phyloP scores from a whole-genome alignment of 306 rosid genomes.

The Coriaria nepalensis region DNA sequence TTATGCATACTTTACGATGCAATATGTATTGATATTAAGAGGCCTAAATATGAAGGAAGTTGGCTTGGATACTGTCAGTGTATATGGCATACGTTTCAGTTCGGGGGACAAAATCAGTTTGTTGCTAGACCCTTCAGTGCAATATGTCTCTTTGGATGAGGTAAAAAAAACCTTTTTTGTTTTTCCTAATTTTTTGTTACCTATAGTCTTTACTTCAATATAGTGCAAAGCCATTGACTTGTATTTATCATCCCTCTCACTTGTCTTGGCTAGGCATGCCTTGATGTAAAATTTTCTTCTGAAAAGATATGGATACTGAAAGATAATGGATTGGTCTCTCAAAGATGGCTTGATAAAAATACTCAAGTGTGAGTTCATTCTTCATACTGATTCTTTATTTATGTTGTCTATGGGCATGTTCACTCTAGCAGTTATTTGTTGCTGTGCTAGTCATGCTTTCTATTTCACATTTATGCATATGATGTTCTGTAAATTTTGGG shows the following conservation, averaged over 20 bases:
- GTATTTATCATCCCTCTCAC: slow-evolving; percentile 18
- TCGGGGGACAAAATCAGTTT: slow-evolving; percentile 45
- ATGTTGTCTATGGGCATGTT: too few relatives aligned
- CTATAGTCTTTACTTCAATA: slow-evolving; percentile 2
- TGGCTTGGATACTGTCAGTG: slow-evolving; percentile 33
- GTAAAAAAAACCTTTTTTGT: slow-evolving; percentile 20
- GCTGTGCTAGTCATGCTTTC: too few relatives aligned
- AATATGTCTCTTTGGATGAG: slow-evolving; percentile 53
- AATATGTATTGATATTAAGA: slow-evolving; percentile 17
- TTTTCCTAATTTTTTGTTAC: slow-evolving; percentile 9
- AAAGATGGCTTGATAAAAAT: slow-evolving; percentile 25
- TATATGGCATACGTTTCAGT: slow-evolving; percentile 39
- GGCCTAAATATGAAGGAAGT: slow-evolving; percentile 41
- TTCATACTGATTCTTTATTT: not conserved
- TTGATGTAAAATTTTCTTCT: slow-evolving; percentile 59
- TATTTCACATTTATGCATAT: too few relatives aligned
- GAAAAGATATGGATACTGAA: slow-evolving; percentile 83
- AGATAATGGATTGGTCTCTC: slow-evolving; percentile 54
- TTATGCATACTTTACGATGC: slow-evolving; percentile 1
- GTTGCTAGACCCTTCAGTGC: slow-evolving; percentile 43
- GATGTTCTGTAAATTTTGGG: too few relatives aligned
- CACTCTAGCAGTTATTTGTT: too few relatives aligned
- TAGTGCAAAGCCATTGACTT: slow-evolving; percentile 10
- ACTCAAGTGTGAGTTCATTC: slow-evolving; percentile 35
- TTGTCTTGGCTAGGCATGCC: slow-evolving; percentile 57